Conservation (phyloP, 169 alveolate species). For the Prorocentrum cordatum region DNA sequence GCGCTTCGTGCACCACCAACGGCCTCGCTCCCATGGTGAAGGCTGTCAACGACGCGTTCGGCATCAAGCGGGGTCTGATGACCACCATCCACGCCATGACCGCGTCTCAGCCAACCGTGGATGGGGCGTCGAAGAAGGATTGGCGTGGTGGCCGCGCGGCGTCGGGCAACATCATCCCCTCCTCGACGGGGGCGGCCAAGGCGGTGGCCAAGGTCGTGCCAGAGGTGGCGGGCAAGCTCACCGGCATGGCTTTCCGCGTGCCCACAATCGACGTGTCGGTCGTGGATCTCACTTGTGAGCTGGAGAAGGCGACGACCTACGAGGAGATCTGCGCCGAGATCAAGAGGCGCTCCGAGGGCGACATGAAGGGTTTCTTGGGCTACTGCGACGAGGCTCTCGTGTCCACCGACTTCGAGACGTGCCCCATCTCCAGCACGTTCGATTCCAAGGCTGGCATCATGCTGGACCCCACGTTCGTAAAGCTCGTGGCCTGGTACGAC, state of each 20-base stretch:
- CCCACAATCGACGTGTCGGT: conserved; percentile 94
- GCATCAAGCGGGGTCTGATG: conserved; percentile 97
- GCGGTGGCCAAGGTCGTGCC: conserved; percentile 99
- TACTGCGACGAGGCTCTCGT: conserved; percentile 4
- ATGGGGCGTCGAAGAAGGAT: conserved; percentile 99
- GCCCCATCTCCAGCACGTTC: conserved; percentile 74
- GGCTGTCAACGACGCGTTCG: conserved; percentile 90
- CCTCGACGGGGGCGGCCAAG: conserved; percentile 99
- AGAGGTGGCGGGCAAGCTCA: conserved; percentile 93
- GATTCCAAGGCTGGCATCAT: conserved; percentile 93
- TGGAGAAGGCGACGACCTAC: conserved; percentile 76
- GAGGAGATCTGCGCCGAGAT: conserved; percentile 25
- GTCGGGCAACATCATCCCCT: conserved; percentile 92
- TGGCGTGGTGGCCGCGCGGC: conserved; percentile 99
- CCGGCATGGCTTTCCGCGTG: conserved; percentile 97
- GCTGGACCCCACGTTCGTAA: conserved; percentile 88
- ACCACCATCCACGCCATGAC: conserved; percentile 99
- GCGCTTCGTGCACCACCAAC: conserved; percentile 96
- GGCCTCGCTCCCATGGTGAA: conserved; percentile 96
- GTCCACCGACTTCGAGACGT: conserved; percentile 24
- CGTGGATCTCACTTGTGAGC: conserved; percentile 90
- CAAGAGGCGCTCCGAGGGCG: conserved; percentile 12
- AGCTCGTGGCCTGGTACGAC: conserved; percentile 94
- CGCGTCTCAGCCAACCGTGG: conserved; percentile 96
- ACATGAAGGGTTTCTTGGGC: conserved; percentile 14